Conservation (phyloP, 2,329 filamentous ascomycete species). For the Exophiala mesophila region DNA sequence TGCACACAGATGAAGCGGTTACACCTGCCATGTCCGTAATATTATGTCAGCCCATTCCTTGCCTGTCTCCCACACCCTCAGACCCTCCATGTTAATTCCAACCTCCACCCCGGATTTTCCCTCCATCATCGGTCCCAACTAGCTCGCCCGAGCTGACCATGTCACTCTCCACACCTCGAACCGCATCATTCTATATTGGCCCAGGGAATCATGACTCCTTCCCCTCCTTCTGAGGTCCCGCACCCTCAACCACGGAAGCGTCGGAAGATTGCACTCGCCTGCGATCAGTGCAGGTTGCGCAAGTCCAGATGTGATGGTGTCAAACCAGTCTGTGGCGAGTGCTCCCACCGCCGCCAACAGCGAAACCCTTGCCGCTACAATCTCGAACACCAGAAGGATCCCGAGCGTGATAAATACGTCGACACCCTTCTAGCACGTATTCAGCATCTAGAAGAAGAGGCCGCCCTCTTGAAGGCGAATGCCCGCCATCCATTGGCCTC, state of each 20-base stretch:
- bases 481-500: background rate
- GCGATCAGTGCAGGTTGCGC: constrained; percentile 40
- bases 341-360: constrained; percentile 32
- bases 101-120: no score
- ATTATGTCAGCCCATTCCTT: no score
- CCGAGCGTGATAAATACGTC: constrained; percentile 32
- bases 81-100: no score
- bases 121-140: no score
- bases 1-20: no score
- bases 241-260: constrained; percentile 1
- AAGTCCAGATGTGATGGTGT: constrained; percentile 41
- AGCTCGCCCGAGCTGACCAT: no score
- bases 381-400: constrained; percentile 34
- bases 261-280: constrained; percentile 36
- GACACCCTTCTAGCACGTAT: background rate
- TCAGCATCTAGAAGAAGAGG: constrained; percentile 4
- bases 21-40: no score
- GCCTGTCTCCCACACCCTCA: no score
- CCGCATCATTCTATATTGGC: no score
- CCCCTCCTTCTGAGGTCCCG: background rate
- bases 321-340: constrained; percentile 45
- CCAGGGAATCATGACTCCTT: background rate
- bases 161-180: no score
- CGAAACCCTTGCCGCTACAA: constrained; percentile 39
- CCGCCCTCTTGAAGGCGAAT: constrained; percentile 2